Base-by-base conservation (phyloP, 208 protist species). In the Trypanosoma scelopori region DNA sequence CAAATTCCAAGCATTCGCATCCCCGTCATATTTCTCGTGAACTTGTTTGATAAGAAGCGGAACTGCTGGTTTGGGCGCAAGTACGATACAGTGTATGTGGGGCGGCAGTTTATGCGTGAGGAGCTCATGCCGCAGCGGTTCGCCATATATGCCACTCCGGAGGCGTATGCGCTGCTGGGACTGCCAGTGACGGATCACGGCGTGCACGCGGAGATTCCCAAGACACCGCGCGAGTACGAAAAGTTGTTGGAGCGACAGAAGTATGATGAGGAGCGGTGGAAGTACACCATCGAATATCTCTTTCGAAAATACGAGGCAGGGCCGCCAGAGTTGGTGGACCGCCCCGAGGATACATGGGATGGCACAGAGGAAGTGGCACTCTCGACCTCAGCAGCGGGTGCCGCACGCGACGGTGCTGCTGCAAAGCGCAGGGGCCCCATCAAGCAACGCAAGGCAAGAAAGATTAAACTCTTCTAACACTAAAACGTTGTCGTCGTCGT, bases 181-280 rank as follows among this genome's bases (percentile, higher is more conserved):
- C 71, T 96, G 45, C 85, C 84, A 0, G 84, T 92, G 32, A 79
- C 92, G 53, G 65, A 89, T 59, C 91, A 96, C 65, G 48, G 65
- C 43, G 80, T 94, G 22, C 91, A 96, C 62, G 75, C 64, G 53
- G 82, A 93, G 63, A 92, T 96, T 20, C 91, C 91, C 13, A 92
- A 94, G 67, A 81, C 76, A 27, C 70, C 48, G 41, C 66, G 84
- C 47, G 87, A 89, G 42, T 93, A 94, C 76, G 74, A 83, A 64
- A 92, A 93, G 61, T 45, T 96, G 27, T 41, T 94, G 37, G 84
- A 89, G 61, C 89, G 92, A 74, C 87, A 96, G 69, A 82, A 76
- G 63, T 96, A 90, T 69, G 76, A 84, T 30, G 91, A 96, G 74
- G 87, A 96, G 81, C 66, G 83, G 28, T 96, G 91, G 88, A 89